Base-by-base conservation (phyloP, 164 flowering plant genomes). In the Santalum album region DNA sequence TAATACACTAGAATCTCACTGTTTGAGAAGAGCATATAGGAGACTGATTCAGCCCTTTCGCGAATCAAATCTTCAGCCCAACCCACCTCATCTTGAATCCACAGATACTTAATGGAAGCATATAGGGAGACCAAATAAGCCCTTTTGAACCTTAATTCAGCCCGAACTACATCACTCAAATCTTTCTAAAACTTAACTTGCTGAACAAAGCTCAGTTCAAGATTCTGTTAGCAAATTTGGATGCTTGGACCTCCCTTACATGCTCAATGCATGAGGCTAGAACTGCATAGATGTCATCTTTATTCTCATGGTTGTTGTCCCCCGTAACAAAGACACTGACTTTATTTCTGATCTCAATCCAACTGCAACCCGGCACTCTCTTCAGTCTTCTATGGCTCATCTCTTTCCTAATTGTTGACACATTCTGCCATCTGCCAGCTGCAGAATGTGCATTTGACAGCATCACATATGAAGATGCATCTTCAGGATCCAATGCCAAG, bases 361-460 rank as follows among this genome's bases (percentile, higher is more conserved):
- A 89, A 68, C 95, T 89, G 65, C 86, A 75, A 17, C 96, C 91
- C 12, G 84, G 84, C 54, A 78, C 59, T 50, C 80, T 70, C 43
- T 55, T 65, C 80, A 87, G 53, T 51, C 77, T 72, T 48, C 71
- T 83, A 50, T 73, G 80, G 54, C 58, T 75, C 89, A 86, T 88
- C 57, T 76, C 78, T 51, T 52, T 70, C 72, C 95, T 79, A 22
- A 83, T 55, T 40, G 29, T 49, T 34, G 81, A 75, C 35, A 66
- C 87, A 7, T 36, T 64, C 42, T 66, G 61, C 95, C 91, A 86
- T 49, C 66, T 72, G 19, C 88, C 94, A 15, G 83, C 89, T 1
- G 77, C 80, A 57, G 83, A 76, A 55, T 77, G 70, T 16, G 81
- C 91, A 64, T 84, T 84, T 0, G 84, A 87, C 40, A 89, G 63